Conservation (phyloP, 2,329 filamentous ascomycete species). For the Furcasterigmium sp. region DNA sequence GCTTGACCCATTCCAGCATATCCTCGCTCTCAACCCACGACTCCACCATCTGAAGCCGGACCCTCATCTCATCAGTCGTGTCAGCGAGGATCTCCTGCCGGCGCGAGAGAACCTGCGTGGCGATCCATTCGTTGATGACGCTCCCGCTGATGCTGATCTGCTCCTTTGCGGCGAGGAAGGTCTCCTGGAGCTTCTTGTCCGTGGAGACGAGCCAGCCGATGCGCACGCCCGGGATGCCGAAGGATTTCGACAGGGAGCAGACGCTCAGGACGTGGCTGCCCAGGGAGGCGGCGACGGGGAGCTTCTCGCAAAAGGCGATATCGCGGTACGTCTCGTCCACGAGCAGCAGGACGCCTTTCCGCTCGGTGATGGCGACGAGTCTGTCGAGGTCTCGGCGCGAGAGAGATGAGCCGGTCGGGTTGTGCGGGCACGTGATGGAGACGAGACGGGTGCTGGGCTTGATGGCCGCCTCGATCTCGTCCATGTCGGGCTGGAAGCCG, state of each 20-base stretch:
- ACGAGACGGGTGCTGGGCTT: slow-evolving; percentile 13
- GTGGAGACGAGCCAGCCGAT: slow-evolving; percentile 14
- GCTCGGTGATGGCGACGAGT: slow-evolving; percentile 10
- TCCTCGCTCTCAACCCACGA: slow-evolving; percentile 17
- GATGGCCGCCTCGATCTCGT: slow-evolving; percentile 10
- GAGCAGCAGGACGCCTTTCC: slow-evolving; percentile 8
- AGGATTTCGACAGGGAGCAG: slow-evolving; percentile 16
- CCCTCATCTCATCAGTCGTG: slow-evolving; percentile 13
- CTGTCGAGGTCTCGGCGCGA: slow-evolving; percentile 2
- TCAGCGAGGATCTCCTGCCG: slow-evolving; percentile 6
- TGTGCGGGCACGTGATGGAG: slow-evolving; percentile 16
- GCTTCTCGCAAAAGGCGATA: slow-evolving; percentile 8
- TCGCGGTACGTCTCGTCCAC: slow-evolving; percentile 18
- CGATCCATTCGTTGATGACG: slow-evolving; percentile 15
- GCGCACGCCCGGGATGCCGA: slow-evolving; percentile 15
- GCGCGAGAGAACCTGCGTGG: slow-evolving; percentile 14
- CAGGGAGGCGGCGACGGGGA: slow-evolving; percentile 11
- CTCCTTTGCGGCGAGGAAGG: slow-evolving; percentile 17
- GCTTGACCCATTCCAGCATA: slow-evolving; percentile 16
- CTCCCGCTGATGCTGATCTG: slow-evolving; percentile 17
- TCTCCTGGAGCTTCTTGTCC: slow-evolving; percentile 12
- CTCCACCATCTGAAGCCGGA: slow-evolving; percentile 13
- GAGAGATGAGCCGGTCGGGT: slow-evolving; percentile 13
- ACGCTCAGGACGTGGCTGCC: slow-evolving; percentile 15
- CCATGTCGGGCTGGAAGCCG: slow-evolving; percentile 11